Evolutionary conservation across 2,329 filamentous ascomycete species (phyloP).

Genomic region (Penicillium sp.): DNA sequence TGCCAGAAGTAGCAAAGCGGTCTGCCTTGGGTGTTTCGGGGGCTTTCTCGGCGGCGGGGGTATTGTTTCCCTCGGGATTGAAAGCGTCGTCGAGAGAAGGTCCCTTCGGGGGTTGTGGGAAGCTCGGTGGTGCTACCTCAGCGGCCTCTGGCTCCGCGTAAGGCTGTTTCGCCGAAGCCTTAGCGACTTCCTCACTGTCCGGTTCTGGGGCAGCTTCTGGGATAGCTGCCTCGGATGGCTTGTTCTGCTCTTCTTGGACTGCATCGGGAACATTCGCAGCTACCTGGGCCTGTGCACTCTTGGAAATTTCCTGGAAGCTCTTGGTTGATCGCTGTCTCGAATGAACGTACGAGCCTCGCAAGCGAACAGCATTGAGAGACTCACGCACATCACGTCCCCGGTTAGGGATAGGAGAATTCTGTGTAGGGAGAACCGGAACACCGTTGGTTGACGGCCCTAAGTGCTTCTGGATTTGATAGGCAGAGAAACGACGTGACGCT

Average conservation of each 20-base stretch:
- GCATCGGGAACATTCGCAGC: slow-evolving; percentile 61
- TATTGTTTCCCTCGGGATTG: slow-evolving; percentile 30
- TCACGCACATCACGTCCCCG: slow-evolving; percentile 71
- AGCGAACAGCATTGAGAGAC: slow-evolving; percentile 69
- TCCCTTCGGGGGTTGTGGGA: slow-evolving; percentile 40
- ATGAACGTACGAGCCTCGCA: slow-evolving; percentile 53
- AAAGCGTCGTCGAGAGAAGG: slow-evolving; percentile 35
- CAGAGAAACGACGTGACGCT: slow-evolving; percentile 88
- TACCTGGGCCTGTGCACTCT: slow-evolving; percentile 41
- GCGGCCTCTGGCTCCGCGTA: slow-evolving; percentile 37
- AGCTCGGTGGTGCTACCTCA: slow-evolving; percentile 59
- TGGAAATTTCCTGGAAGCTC: slow-evolving; percentile 53
- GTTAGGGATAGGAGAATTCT: slow-evolving; percentile 60
- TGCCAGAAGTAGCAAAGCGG: slow-evolving; percentile 16
- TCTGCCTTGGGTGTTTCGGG: slow-evolving; percentile 29
- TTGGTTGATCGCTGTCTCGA: slow-evolving; percentile 50
- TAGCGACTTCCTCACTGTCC: slow-evolving; percentile 20
- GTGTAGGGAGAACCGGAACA: slow-evolving; percentile 72
- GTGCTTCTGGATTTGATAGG: slow-evolving; percentile 95
- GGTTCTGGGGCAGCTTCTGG: slow-evolving; percentile 10
- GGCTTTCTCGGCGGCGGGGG: slow-evolving; percentile 12
- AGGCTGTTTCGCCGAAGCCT: neutral
- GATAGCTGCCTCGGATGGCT: slow-evolving; percentile 33
- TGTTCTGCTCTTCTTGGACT: slow-evolving; percentile 40
- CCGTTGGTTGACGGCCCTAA: slow-evolving; percentile 75